Evolutionary conservation across 305 asterid species (phyloP), one percentile per base, ranked within the genome.

Genomic region (Fraxinus baroniana): DNA sequence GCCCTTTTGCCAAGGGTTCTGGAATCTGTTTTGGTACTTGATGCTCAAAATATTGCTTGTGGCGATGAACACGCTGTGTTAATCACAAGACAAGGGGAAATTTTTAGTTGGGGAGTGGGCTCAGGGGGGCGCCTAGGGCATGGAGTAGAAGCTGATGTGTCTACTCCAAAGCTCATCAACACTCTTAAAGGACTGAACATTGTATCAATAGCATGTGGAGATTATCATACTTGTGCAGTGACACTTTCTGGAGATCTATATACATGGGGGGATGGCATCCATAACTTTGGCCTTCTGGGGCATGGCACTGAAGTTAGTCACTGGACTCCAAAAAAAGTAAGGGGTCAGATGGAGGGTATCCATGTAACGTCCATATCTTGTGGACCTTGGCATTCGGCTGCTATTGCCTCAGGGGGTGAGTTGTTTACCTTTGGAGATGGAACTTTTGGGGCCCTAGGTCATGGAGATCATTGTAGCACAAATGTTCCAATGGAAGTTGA

Each of bases 331-430:
- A 88, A 90, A 85, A 92, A 82, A 83, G 90, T 93, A 33, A 79
- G 86, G 77, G 89, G 91, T 74, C 89, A 82, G 57, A 80, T 92
- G 84, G 94, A 88, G 52, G 93, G 89, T 81, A 86, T 89, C 32
- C 88, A 80, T 79, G 88, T 92, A 66, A 85, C 85, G 26, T 88
- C 79, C 28, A 82, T 93, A 75, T 90, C 97, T 18, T 93, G 96
- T 83, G 97, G 97, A 70, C 94, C 94, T 64, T 93, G 96, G 96
- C 96, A 93, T 83, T 85, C 97, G 49, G 96, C 97, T 79, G 93
- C 83, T 74, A 86, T 92, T 79, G 88, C 96, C 73, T 90, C 94
- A 52, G 68, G 36, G 18, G 93, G 94, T 72, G 90, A 84, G 86
- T 44, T 93, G 80, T 92, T 93, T 84, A 92, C 97, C 1, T 93